Conservation (phyloP, 345 rosid species). For the Orychophragmus violaceus region DNA sequence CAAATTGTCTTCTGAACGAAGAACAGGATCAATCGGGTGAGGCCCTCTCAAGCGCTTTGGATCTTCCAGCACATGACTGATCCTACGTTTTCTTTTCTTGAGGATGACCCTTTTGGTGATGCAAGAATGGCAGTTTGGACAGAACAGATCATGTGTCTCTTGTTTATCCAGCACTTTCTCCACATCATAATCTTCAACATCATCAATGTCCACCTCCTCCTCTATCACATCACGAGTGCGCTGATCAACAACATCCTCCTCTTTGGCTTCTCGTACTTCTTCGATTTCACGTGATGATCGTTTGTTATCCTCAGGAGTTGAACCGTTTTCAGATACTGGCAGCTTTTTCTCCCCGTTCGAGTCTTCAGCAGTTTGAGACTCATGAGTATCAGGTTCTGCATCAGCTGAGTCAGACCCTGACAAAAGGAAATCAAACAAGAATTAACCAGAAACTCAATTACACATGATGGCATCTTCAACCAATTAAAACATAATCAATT, state of each 20-base stretch:
- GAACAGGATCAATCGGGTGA: not conserved
- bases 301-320: conserved; percentile 17
- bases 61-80: conserved; percentile 17
- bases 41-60: conserved; percentile 18
- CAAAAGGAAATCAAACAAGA: conserved; percentile 7
- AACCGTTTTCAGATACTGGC: conserved; percentile 20
- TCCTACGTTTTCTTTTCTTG: conserved; percentile 39
- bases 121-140: conserved; percentile 74
- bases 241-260: conserved; percentile 14
- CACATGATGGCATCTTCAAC: not conserved
- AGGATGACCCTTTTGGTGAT: conserved; percentile 72
- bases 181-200: conserved; percentile 44
- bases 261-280: conserved; percentile 15
- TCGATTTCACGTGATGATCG: conserved; percentile 22
- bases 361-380: conserved; percentile 10
- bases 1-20: conserved; percentile 10
- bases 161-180: conserved; percentile 61
- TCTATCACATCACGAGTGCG: conserved; percentile 31
- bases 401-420: conserved; percentile 39
- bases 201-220: conserved; percentile 45
- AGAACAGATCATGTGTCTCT: conserved; percentile 65
- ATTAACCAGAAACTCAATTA: conserved; percentile 12
- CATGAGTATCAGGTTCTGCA: conserved; percentile 24
- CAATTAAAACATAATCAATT: not conserved
- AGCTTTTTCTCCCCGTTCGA: conserved; percentile 3